phyloP scores from a whole-genome alignment of 768 basidiomycete species.

The Mycena polygramma region DNA sequence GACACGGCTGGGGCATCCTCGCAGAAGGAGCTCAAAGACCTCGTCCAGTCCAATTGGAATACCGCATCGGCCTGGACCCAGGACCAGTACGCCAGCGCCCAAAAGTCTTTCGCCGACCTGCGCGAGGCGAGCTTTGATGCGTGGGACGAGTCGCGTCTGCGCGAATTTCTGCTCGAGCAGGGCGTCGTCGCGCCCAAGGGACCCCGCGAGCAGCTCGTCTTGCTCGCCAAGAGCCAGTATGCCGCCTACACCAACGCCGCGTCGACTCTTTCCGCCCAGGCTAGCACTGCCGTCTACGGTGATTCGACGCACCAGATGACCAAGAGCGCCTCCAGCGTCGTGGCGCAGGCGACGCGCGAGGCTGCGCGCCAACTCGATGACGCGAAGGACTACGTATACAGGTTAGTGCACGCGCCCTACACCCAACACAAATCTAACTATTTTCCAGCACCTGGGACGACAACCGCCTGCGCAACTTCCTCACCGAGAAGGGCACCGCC shows the following conservation, averaged over 20 bases:
- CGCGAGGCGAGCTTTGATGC: conserved; percentile 76
- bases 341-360: conserved; percentile 67
- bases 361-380: conserved; percentile 70
- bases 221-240: conserved; percentile 82
- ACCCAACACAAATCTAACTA: too few relatives aligned
- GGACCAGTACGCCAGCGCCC: conserved; percentile 74
- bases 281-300: conserved; percentile 66
- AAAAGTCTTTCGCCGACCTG: conserved; percentile 70
- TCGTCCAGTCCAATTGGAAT: conserved; percentile 76
- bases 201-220: conserved; percentile 82
- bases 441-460: conserved; percentile 84
- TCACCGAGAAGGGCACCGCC: conserved; percentile 81
- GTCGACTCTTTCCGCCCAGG: conserved; percentile 64
- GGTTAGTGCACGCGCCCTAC: too few relatives aligned
- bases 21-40: conserved; percentile 55
- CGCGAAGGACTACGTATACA: conserved; percentile 86
- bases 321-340: conserved; percentile 55
- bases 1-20: conserved; percentile 61
- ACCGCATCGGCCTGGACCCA: conserved; percentile 66
- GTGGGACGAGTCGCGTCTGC: conserved; percentile 88
- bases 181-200: conserved; percentile 88
- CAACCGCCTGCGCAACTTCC: conserved; percentile 75
- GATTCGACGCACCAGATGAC: conserved; percentile 56
- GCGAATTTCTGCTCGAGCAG: conserved; percentile 88
- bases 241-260: conserved; percentile 71